Evolutionary conservation across 2,329 filamentous ascomycete genomes (phyloP).

Genomic region (Trichophyton mentagrophytes): DNA sequence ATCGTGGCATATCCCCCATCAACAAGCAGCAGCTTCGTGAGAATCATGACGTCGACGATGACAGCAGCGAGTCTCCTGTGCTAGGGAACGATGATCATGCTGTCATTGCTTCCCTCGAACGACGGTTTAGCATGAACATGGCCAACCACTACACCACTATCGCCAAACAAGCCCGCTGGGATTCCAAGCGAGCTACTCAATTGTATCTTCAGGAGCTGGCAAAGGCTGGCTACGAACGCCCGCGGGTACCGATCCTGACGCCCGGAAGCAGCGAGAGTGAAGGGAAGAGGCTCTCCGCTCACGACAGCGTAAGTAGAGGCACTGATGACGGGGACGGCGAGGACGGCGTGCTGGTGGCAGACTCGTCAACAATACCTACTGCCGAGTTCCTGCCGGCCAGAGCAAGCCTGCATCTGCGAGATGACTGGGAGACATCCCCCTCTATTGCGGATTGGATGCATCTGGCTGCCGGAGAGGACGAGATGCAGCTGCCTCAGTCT

Average conservation of each 20-base stretch:
- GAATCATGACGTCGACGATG: not conserved
- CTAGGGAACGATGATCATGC: not conserved
- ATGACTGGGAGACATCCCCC: slow-evolving; percentile 39
- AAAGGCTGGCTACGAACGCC: slow-evolving; percentile 20
- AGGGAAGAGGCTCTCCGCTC: not conserved
- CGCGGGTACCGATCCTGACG: slow-evolving; percentile 11
- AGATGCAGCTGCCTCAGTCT: slow-evolving; percentile 14
- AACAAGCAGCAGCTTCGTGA: not conserved
- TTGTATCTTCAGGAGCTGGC: slow-evolving; percentile 42
- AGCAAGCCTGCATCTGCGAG: slow-evolving; percentile 33
- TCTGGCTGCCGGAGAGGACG: slow-evolving; percentile 29
- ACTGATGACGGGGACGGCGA: slow-evolving; percentile 21
- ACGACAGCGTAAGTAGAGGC: not conserved
- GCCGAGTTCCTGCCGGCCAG: slow-evolving; percentile 25
- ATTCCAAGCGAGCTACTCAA: slow-evolving; percentile 42
- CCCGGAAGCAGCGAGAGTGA: slow-evolving; percentile 8
- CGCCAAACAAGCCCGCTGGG: slow-evolving; percentile 42
- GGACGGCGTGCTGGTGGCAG: slow-evolving; percentile 24
- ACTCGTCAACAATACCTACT: slow-evolving; percentile 15
- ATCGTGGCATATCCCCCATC: not conserved
- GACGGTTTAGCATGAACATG: slow-evolving; percentile 12
- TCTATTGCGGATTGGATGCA: slow-evolving; percentile 40
- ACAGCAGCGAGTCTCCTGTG: not conserved
- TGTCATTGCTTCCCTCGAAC: not conserved
- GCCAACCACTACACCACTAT: slow-evolving; percentile 37